Base-by-base conservation (phyloP, 176 grass and related monocot genomes). In the Oryza coarctata region DNA sequence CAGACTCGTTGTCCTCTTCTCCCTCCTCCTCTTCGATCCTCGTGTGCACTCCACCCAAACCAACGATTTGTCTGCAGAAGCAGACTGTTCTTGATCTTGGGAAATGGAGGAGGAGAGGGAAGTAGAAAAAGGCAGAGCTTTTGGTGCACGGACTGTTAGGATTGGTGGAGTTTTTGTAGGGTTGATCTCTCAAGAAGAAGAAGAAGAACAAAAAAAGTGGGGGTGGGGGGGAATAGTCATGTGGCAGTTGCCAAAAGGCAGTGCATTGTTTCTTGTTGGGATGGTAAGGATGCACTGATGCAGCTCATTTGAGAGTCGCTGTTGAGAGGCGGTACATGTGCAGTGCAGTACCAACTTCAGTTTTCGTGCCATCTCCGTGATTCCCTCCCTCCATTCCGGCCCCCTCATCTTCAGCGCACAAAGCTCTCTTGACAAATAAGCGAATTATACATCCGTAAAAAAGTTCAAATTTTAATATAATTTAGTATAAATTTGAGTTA, bases 181-280 rank as follows among this genome's bases (percentile, higher is more conserved):
- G 76, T 75, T 64, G 76, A 73, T 80, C 2, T 55, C 50, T 55
- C 1, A 55, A 22, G 18, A 20, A 55, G 12, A 45, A 39, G 38
- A 52, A 45, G 1, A 45, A 45, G 9, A 47, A 45, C 20, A 22
- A 4, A 52, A 52, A 52, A 52, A 14, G 1, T n/a, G n/a, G n/a
- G n/a, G n/a, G n/a, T n/a, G 0, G 50, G 9, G 57, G n/a, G 5
- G 34, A 73, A 58, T 25, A 40, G 27, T 86, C 83, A 81, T 89
- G 88, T 86, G 88, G 88, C 78, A 68, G 88, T 86, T 86, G 83
- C 44, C 38, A 77, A 78, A 82, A 66, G 72, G 77, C 86, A 68
- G 3, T 55, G 50, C 50, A 55, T 55, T 22, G 18, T 55, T 9
- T n/a, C 7, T 55, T 22, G 50, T 62, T 50, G 9, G 35, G 76